Conservation (phyloP, 176 grass and related monocot species). For the Lolium rigidum region DNA sequence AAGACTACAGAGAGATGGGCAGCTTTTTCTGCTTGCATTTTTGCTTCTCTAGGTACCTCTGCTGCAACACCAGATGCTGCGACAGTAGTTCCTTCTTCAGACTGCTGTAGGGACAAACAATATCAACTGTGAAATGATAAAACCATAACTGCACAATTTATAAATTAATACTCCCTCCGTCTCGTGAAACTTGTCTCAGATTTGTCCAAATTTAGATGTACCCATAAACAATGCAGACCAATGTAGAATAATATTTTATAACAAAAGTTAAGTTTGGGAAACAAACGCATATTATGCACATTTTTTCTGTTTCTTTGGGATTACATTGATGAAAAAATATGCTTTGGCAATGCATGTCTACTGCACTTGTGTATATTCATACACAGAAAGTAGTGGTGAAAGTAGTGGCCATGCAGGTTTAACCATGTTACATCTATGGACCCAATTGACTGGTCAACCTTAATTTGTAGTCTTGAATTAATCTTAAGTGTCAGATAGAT, state of each 20-base stretch:
- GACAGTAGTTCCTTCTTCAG: slow-evolving; percentile 81
- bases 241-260: slow-evolving; percentile 25
- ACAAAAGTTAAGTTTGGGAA: slow-evolving; percentile 15
- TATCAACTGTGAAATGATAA: slow-evolving; percentile 32
- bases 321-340: slow-evolving; percentile 22
- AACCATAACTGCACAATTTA: slow-evolving; percentile 19
- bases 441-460: not conserved
- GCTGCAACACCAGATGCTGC: slow-evolving; percentile 65
- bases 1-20: slow-evolving; percentile 72
- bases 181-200: too few relatives aligned
- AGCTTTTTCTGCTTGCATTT: slow-evolving; percentile 80
- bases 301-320: slow-evolving; percentile 23
- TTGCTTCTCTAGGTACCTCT: slow-evolving; percentile 77
- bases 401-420: slow-evolving; percentile 5
- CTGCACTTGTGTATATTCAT: not conserved
- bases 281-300: slow-evolving; percentile 12
- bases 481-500: slow-evolving; percentile 8
- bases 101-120: slow-evolving; percentile 57
- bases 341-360: slow-evolving; percentile 14
- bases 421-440: not conserved
- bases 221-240: slow-evolving; percentile 5
- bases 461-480: not conserved
- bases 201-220: too few relatives aligned
- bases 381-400: not conserved
- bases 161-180: slow-evolving; percentile 7